phyloP scores from a whole-genome alignment of 1,139 yeast genomes.

The Lodderomyces metapsilosis region DNA sequence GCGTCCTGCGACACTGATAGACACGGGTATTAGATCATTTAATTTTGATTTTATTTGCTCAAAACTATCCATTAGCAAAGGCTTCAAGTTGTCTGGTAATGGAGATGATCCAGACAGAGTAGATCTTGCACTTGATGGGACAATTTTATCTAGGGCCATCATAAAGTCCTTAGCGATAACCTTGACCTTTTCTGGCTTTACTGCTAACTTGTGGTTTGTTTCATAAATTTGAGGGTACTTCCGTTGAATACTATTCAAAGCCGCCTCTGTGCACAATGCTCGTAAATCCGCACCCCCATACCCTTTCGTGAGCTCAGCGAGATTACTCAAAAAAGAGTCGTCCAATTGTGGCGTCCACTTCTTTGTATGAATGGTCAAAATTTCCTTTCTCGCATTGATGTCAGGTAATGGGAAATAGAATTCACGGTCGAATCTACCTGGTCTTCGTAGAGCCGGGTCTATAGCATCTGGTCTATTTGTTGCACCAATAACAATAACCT shows the following conservation, averaged over 20 bases:
- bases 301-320: constrained; percentile 86
- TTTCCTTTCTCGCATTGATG: constrained; percentile 70
- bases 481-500: constrained; percentile 96
- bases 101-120: constrained; percentile 75
- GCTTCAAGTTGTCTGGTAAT: constrained; percentile 68
- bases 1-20: constrained; percentile 27
- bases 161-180: constrained; percentile 88
- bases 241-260: constrained; percentile 86
- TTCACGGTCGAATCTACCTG: constrained; percentile 97
- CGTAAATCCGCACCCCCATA: constrained; percentile 98
- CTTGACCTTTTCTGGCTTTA: constrained; percentile 68
- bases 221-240: constrained; percentile 90
- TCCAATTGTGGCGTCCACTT: constrained; percentile 82
- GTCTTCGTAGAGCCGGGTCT: constrained; percentile 95
- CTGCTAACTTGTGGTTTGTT: constrained; percentile 68
- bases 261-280: constrained; percentile 94
- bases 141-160: constrained; percentile 79
- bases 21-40: constrained; percentile 61
- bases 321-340: constrained; percentile 55
- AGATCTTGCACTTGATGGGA: constrained; percentile 91
- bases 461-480: constrained; percentile 97
- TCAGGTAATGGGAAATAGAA: constrained; percentile 95
- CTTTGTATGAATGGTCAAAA: constrained; percentile 78
- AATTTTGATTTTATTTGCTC: constrained; percentile 47
- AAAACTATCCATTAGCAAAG: constrained; percentile 56